Evolutionary conservation across 1,284 basidiomycete genomes (phyloP).

Genomic region (Pyrrhoderma lamaoense): DNA sequence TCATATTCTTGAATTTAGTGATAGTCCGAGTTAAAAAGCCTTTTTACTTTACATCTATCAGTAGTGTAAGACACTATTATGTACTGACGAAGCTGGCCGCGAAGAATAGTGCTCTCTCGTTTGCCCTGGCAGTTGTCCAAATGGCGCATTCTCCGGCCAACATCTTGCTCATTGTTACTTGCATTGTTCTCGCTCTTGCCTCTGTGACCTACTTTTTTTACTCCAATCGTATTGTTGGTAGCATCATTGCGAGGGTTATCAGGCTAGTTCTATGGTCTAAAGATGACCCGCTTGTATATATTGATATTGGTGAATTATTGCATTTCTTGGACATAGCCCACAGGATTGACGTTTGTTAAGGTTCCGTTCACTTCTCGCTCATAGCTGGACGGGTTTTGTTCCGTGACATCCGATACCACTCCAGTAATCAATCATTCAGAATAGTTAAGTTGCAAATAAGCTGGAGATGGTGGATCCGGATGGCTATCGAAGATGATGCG

Average conservation of each 20-base stretch:
- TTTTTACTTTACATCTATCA: too few species aligned
- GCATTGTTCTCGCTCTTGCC: constrained; percentile 63
- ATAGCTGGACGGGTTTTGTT: constrained; percentile 79
- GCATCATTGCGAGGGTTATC: constrained; percentile 50
- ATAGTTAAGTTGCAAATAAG: constrained; percentile 78
- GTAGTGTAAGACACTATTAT: too few species aligned
- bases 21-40: too few species aligned
- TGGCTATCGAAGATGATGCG: constrained; percentile 49
- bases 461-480: constrained; percentile 90
- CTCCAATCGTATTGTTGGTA: constrained; percentile 78
- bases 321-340: not conserved
- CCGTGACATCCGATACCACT: constrained; percentile 82
- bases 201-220: constrained; percentile 82
- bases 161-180: constrained; percentile 53
- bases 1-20: too few species aligned
- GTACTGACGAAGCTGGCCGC: too few species aligned
- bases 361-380: constrained; percentile 87
- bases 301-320: constrained; percentile 57
- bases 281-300: constrained; percentile 62
- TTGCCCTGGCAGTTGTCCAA: too few species aligned
- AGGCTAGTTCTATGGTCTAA: constrained; percentile 68
- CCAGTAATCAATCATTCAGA: constrained; percentile 81
- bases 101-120: too few species aligned
- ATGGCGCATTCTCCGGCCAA: too few species aligned
- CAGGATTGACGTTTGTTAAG: constrained; percentile 31